These are phyloP conservation scores for Podaxis sp. DNA, from an alignment of 768 basidiomycete genomes.

Conservation along the genomic window DNA sequence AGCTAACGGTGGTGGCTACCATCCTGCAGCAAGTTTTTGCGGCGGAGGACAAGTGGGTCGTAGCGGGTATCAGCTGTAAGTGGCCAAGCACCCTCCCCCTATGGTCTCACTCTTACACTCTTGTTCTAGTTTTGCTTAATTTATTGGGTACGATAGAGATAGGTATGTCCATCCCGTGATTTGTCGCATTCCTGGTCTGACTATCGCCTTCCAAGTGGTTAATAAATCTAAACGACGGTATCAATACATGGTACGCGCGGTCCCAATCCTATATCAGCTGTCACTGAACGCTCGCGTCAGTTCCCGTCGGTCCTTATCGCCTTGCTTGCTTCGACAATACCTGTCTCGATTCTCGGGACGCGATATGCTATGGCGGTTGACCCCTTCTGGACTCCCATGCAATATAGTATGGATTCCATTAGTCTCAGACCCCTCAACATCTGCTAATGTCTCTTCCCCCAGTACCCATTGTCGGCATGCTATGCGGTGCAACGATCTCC, in stretches of 20 bases:
- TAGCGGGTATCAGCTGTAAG: slow-evolving; percentile 72
- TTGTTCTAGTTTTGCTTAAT: slow-evolving; percentile 60
- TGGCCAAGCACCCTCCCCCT: slow-evolving; percentile 16
- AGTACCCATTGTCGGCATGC: slow-evolving; percentile 88
- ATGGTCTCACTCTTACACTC: not conserved
- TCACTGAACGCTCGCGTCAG: slow-evolving; percentile 30
- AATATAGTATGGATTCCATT: slow-evolving; percentile 59
- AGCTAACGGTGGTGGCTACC: slow-evolving; percentile 73
- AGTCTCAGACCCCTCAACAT: not conserved
- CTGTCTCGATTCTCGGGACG: slow-evolving; percentile 75
- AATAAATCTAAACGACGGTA: slow-evolving; percentile 80
- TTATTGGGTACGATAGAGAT: slow-evolving; percentile 77
- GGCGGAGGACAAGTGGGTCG: slow-evolving; percentile 71
- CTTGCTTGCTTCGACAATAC: slow-evolving; percentile 76
- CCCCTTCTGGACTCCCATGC: slow-evolving; percentile 84
- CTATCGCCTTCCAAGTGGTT: slow-evolving; percentile 45
- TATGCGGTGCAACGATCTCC: slow-evolving; percentile 78
- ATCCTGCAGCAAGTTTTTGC: slow-evolving; percentile 75
- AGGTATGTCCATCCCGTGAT: slow-evolving; percentile 43
- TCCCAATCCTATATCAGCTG: not conserved
- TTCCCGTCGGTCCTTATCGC: slow-evolving; percentile 65
- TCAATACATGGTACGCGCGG: slow-evolving; percentile 63
- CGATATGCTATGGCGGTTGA: slow-evolving; percentile 72
- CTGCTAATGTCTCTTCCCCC: not conserved
- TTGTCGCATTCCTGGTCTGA: not conserved